Base-by-base conservation (phyloP, 225 moss, liverwort and hornwort species). In the Antitrichia curtipendula region DNA sequence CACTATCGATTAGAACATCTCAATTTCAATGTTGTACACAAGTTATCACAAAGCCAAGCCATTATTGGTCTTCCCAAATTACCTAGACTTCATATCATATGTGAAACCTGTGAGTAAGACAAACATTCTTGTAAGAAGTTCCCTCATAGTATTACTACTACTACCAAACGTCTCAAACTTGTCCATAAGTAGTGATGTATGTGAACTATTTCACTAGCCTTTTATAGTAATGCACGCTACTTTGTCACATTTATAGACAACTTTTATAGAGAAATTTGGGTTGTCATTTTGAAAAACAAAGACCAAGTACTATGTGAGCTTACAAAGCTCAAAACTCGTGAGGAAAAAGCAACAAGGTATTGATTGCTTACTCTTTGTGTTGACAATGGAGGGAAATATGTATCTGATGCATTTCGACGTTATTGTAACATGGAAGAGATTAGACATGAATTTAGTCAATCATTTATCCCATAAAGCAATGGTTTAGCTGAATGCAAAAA, bases 361-460 rank as follows among this genome's bases (percentile, higher is more conserved):
- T 7, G 4, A 12, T 2, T 80, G 1, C 2, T 5, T 4, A 80
- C 29, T 0, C 57, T 78, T 4, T 1, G 38, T 0, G 38, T 9
- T 6, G 8, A 80, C 8, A 80, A 80, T 60, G 59, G 29, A 2
- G 43, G 38, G 0, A 22, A 76, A 12, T 56, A 78, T 20, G 18
- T 6, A 1, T 60, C 28, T 3, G 1, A 10, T 0, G 7, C 27
- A 9, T 56, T 76, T 14, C 5, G 4, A 1, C 13, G 3, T 1
- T 65, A 16, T 3, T 68, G n/a, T 13, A 2, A 7, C 7, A 68
- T 3, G 0, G 17, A 63, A 9, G 34, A 9, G 5, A 63, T 63
- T 16, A 8, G 8, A 32, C 63, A 34, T 8, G 16, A 82, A 68
- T 18, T 25, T 3, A 38, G 9, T 6, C 53, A 66, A 38, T 28